Conservation (phyloP, 306 rosid species). For the Malus fusca region DNA sequence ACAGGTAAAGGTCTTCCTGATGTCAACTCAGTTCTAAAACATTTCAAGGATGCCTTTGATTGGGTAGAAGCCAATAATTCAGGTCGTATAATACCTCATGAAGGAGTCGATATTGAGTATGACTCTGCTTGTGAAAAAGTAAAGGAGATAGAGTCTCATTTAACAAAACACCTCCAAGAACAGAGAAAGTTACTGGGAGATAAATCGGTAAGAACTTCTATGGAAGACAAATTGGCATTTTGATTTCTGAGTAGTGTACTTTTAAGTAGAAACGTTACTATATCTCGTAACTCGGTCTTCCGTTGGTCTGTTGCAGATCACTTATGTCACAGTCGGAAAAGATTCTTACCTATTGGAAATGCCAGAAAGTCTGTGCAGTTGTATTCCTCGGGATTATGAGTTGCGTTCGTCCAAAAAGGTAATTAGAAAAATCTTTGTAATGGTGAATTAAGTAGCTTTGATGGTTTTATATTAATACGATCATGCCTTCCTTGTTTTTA, state of each 20-base stretch:
- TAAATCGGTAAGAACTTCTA: constrained; percentile 41
- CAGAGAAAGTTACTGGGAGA: constrained; percentile 63
- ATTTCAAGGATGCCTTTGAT: constrained; percentile 89
- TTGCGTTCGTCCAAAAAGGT: constrained; percentile 79
- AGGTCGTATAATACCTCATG: constrained; percentile 86
- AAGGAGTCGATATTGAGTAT: constrained; percentile 70
- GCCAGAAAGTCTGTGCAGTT: constrained; percentile 56
- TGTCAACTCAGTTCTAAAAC: constrained; percentile 41
- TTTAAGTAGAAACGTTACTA: neutral
- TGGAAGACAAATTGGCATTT: constrained; percentile 1
- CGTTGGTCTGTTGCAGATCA: constrained; percentile 46
- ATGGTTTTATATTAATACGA: constrained; percentile 4
- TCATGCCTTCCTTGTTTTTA: constrained; percentile 8
- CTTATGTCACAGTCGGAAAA: constrained; percentile 70
- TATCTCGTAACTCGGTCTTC: neutral
- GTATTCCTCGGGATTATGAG: constrained; percentile 65
- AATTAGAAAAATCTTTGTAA: constrained; percentile 3
- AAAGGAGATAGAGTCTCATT: constrained; percentile 52
- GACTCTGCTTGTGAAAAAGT: constrained; percentile 74
- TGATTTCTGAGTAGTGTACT: constrained; percentile 12
- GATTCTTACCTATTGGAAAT: constrained; percentile 82
- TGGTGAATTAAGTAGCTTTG: constrained; percentile 3
- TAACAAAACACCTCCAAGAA: constrained; percentile 53
- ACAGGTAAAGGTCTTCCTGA: constrained; percentile 74
- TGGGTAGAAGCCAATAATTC: constrained; percentile 91